Evolutionary conservation across 495 filamentous ascomycete species (phyloP).

Genomic region (Penicillium flavigenum): DNA sequence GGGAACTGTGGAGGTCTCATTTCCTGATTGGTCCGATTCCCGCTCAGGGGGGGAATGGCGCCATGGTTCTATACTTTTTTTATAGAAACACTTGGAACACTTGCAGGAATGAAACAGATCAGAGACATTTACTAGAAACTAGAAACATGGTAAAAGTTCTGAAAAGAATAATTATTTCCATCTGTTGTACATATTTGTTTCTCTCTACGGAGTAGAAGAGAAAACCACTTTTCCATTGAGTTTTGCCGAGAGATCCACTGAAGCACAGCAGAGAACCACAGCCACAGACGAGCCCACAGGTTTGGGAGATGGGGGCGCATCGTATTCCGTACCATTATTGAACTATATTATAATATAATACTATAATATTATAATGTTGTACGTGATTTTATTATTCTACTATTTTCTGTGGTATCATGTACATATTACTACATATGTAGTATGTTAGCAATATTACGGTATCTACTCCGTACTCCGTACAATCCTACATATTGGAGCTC

Average conservation of each 20-base stretch:
- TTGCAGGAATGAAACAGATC: not conserved
- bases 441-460: too few relatives aligned
- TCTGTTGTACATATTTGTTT: too few relatives aligned
- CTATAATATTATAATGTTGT: not conserved
- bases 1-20: constrained; percentile 15
- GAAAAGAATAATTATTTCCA: not conserved
- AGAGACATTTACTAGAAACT: not conserved
- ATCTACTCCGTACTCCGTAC: not conserved
- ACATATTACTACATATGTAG: too few relatives aligned
- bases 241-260: constrained; percentile 11
- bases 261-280: constrained; percentile 7
- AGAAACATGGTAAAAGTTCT: not conserved
- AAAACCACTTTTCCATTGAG: not conserved
- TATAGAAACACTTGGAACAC: not conserved
- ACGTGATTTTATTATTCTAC: too few relatives aligned
- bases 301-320: not conserved
- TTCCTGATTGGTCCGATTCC: constrained; percentile 21
- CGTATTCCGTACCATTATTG: not conserved
- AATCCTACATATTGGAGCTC: not conserved
- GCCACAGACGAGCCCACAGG: constrained; percentile 5
- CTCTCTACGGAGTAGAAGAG: too few relatives aligned
- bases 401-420: too few relatives aligned
- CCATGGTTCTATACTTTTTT: constrained; percentile 2
- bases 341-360: not conserved
- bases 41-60: constrained; percentile 20